A percentile compares a stretch with the other conserved stretches of the same genome.
Conservation (phyloP, 306 rosid genomes). For the Quercus engelmannii region DNA sequence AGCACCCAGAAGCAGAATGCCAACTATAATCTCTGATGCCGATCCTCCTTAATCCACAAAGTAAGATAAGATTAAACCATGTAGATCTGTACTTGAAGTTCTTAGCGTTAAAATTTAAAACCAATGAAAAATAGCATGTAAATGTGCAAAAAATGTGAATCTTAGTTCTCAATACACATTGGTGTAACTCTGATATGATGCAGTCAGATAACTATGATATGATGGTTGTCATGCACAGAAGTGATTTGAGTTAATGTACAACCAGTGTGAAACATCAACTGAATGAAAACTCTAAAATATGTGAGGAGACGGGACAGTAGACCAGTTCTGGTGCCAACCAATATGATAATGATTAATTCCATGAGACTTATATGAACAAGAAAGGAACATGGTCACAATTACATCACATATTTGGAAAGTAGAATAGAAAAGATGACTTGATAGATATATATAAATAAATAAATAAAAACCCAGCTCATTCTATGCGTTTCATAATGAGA, state of each 20-base stretch:
- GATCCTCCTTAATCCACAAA: slow-evolving; percentile 50
- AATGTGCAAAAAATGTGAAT: not conserved
- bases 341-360: not conserved
- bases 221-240: not conserved
- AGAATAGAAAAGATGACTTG: not conserved
- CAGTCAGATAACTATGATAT: not conserved
- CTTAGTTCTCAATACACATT: not conserved
- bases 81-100: not conserved
- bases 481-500: not conserved
- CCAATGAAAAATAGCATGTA: not conserved
- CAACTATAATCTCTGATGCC: slow-evolving; percentile 50
- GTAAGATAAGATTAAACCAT: not conserved
- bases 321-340: not conserved
- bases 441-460: not conserved
- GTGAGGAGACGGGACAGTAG: not conserved
- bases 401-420: not conserved
- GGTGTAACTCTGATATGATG: not conserved
- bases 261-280: not conserved
- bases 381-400: not conserved
- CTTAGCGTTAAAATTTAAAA: slow-evolving; percentile 3
- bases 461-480: not conserved
- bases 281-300: not conserved
- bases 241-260: not conserved
- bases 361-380: not conserved
- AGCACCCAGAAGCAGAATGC: slow-evolving; percentile 52